Conservation (phyloP, 352 stramenopile genomes). For the Saprolegnia parasitica region DNA sequence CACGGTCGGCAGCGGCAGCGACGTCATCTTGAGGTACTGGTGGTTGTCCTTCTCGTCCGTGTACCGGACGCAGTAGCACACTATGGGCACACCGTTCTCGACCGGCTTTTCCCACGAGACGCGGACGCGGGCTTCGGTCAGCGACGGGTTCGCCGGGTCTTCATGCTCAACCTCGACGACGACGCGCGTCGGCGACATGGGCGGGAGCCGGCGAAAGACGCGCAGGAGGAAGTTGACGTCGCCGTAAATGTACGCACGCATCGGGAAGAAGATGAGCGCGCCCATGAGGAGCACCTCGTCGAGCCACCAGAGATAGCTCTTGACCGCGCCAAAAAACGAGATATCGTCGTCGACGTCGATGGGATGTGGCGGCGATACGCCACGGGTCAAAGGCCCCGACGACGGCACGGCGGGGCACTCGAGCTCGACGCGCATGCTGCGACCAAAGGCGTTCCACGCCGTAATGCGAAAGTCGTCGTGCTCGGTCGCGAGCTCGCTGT, state of each 20-base stretch:
- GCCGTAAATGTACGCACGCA: slow-evolving; percentile 78
- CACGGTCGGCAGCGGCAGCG: slow-evolving; percentile 57
- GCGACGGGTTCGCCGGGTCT: slow-evolving; percentile 21
- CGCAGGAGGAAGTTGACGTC: slow-evolving; percentile 70
- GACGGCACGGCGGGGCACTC: slow-evolving; percentile 2
- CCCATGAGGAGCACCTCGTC: slow-evolving; percentile 73
- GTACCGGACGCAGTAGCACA: slow-evolving; percentile 80
- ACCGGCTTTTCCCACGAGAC: slow-evolving; percentile 77
- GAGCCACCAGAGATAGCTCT: slow-evolving; percentile 80
- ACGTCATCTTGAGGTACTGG: slow-evolving; percentile 70
- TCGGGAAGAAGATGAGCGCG: slow-evolving; percentile 66
- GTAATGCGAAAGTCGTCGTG: slow-evolving; percentile 52
- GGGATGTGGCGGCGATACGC: background rate
- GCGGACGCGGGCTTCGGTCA: slow-evolving; percentile 49
- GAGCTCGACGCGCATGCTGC: slow-evolving; percentile 45
- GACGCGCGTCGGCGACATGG: slow-evolving; percentile 77
- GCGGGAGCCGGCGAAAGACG: slow-evolving; percentile 60
- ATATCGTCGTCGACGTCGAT: background rate
- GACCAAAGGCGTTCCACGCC: slow-evolving; percentile 80
- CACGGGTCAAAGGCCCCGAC: background rate
- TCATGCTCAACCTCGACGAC: slow-evolving; percentile 44
- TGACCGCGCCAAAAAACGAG: slow-evolving; percentile 45
- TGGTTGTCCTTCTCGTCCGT: slow-evolving; percentile 54
- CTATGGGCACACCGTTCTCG: slow-evolving; percentile 73
- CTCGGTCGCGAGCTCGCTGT: slow-evolving; percentile 15